These are phyloP conservation scores for Platanus orientalis DNA, from an alignment of 164 flowering plant species.

Conservation along the genomic window DNA sequence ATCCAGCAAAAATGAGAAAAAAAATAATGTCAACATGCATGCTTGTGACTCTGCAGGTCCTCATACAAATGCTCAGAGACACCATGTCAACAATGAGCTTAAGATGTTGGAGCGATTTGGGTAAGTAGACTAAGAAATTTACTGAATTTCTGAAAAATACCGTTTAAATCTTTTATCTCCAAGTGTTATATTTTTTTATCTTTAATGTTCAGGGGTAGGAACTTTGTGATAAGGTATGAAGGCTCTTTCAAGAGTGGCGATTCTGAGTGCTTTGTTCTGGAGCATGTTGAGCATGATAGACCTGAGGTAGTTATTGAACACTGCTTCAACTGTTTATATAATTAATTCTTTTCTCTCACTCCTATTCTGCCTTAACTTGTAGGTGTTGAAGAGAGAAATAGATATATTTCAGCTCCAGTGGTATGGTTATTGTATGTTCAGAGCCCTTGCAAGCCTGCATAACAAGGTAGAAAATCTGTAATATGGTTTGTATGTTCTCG, in stretches of 20 bases:
- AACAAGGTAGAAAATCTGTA: slow-evolving; percentile 53
- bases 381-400: slow-evolving; percentile 83
- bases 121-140: slow-evolving; percentile 29
- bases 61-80: slow-evolving; percentile 60
- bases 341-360: slow-evolving; percentile 4
- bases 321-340: too few species aligned
- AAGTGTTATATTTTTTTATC: too few species aligned
- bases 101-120: slow-evolving; percentile 87
- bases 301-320: slow-evolving; percentile 68
- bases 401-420: slow-evolving; percentile 65
- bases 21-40: background rate
- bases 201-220: slow-evolving; percentile 61
- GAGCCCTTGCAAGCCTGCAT: slow-evolving; percentile 80
- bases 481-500: too few species aligned
- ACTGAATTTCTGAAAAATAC: background rate
- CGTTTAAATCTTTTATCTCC: too few species aligned
- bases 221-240: slow-evolving; percentile 72
- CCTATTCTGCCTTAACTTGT: slow-evolving; percentile 11
- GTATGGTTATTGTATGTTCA: slow-evolving; percentile 95
- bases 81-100: slow-evolving; percentile 63
- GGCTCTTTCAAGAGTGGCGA: slow-evolving; percentile 61
- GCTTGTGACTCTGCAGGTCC: slow-evolving; percentile 48
- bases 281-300: slow-evolving; percentile 90
- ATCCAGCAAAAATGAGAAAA: too few species aligned
- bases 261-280: slow-evolving; percentile 70